These are phyloP conservation scores for Graphiopsis chlorocephala DNA, from an alignment of 2,329 filamentous ascomycete species.

Conservation along the genomic window DNA sequence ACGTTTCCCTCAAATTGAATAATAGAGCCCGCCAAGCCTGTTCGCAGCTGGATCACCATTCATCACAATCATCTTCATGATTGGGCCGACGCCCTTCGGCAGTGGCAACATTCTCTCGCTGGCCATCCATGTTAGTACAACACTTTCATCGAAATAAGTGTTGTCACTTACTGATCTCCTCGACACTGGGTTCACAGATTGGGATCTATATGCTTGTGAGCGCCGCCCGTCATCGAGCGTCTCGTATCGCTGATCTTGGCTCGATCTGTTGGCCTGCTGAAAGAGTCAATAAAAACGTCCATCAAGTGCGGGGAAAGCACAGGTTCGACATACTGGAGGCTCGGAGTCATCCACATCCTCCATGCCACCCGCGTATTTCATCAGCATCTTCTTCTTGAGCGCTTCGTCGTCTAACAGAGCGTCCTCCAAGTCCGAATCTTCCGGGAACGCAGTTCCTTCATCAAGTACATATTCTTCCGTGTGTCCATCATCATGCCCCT, in stretches of 20 bases:
- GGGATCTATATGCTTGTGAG: background rate
- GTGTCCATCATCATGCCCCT: background rate
- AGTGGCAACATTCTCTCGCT: background rate
- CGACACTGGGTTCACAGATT: background rate
- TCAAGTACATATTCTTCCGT: background rate
- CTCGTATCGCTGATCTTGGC: background rate
- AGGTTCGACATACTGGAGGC: background rate
- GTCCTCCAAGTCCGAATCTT: slow-evolving; percentile 7
- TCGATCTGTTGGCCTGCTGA: background rate
- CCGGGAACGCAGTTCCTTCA: background rate
- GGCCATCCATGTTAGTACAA: background rate
- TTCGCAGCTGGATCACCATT: background rate
- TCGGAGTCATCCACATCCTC: background rate
- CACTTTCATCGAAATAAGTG: background rate
- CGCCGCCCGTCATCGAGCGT: background rate
- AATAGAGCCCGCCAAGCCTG: background rate
- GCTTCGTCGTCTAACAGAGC: background rate
- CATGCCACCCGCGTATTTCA: background rate
- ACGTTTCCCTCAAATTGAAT: background rate
- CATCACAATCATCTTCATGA: background rate
- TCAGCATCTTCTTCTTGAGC: slow-evolving; percentile 12
- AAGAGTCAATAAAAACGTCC: background rate
- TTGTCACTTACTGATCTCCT: background rate
- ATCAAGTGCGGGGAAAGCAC: background rate
- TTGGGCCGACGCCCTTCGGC: background rate